Conservation (phyloP, 1,284 basidiomycete species). For the Mycosarcoma maydis region DNA sequence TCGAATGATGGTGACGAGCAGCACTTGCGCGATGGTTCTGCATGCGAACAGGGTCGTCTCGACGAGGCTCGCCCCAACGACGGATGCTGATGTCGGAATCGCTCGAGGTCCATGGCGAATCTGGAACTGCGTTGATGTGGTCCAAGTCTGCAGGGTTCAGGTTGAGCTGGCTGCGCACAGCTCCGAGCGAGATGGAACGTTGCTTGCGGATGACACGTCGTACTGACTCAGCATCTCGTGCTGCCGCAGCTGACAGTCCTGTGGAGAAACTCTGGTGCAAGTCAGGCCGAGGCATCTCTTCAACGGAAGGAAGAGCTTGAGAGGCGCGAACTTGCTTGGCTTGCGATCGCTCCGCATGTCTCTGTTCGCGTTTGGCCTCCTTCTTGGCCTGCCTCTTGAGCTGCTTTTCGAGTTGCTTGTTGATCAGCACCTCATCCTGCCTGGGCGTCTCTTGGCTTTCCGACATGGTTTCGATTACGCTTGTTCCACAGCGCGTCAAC, state of each 20-base stretch:
- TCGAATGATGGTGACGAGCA: conserved; percentile 9
- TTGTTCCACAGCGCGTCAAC: conserved; percentile 12
- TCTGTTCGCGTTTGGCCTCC: conserved; percentile 21
- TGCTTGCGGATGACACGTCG: conserved; percentile 21
- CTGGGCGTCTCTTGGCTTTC: conserved; percentile 2
- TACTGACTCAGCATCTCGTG: neutral
- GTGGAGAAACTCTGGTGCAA: neutral
- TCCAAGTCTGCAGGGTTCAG: neutral
- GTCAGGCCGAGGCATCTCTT: neutral
- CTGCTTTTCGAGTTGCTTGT: conserved; percentile 11
- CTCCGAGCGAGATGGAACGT: conserved; percentile 31
- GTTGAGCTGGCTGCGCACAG: conserved; percentile 5
- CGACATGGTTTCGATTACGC: conserved; percentile 5
- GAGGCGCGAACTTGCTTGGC: conserved; percentile 1
- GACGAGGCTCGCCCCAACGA: conserved; percentile 39
- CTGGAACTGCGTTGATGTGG: conserved; percentile 4
- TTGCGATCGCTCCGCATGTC: conserved; percentile 17
- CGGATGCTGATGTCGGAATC: conserved; percentile 47
- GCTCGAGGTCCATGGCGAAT: conserved; percentile 45
- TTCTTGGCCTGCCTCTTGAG: conserved; percentile 30
- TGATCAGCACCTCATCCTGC: conserved; percentile 6
- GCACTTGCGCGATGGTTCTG: neutral
- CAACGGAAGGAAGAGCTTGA: neutral
- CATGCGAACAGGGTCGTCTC: conserved; percentile 14
- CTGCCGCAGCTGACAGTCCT: neutral